Evolutionary conservation across 2,329 filamentous ascomycete species (phyloP).

Genomic region (Lizonia empirigonia): DNA sequence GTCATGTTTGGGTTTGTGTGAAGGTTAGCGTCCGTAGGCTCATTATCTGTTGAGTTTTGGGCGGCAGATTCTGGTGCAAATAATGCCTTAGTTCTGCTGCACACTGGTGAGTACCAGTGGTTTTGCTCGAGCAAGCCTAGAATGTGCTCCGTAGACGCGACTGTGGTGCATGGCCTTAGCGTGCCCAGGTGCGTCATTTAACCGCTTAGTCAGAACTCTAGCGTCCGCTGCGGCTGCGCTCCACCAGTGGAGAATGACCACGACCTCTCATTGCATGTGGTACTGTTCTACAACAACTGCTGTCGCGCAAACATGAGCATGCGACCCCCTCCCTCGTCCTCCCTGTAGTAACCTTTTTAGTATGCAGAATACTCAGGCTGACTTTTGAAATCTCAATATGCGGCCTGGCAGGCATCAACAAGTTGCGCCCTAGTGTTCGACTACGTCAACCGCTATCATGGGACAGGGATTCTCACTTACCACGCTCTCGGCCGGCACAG

Average conservation of each 20-base stretch:
- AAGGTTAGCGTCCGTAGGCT: background rate
- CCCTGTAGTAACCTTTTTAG: background rate
- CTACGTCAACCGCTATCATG: conserved; percentile 61
- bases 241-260: conserved; percentile 25
- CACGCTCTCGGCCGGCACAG: conserved; percentile 86
- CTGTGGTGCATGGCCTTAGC: background rate
- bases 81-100: background rate
- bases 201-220: conserved; percentile 12
- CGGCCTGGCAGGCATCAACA: conserved; percentile 31
- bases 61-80: background rate
- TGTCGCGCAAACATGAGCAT: conserved; percentile 2
- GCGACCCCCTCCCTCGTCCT: background rate
- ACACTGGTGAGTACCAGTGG: background rate
- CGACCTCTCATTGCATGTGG: conserved; percentile 24
- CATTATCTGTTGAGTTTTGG: background rate
- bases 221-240: conserved; percentile 2
- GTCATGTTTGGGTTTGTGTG: conserved; percentile 2
- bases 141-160: background rate
- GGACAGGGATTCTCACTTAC: conserved; percentile 96
- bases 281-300: background rate
- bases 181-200: conserved; percentile 17
- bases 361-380: background rate
- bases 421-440: conserved; percentile 28
- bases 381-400: conserved; percentile 32
- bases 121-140: conserved; percentile 1